Conservation (phyloP, 2,329 filamentous ascomycete genomes). For the Phialocephala sp. region DNA sequence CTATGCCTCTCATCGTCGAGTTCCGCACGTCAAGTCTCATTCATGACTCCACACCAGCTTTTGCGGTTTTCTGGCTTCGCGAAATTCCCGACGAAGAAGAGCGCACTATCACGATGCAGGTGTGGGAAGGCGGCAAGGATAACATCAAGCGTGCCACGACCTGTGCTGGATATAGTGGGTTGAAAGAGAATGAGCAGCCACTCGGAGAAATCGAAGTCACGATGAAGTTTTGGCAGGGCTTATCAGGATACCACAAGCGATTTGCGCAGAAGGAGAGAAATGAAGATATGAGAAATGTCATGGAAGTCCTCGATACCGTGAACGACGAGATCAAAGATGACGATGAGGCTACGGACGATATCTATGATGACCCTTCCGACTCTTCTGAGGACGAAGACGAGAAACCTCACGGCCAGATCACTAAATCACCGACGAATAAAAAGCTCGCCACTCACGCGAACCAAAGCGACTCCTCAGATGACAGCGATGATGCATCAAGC, state of each 20-base stretch:
- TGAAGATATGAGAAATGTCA: slow-evolving; percentile 59
- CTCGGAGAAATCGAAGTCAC: slow-evolving; percentile 63
- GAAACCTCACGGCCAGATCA: neutral
- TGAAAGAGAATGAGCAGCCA: slow-evolving; percentile 56
- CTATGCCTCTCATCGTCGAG: slow-evolving; percentile 59
- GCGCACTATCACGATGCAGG: slow-evolving; percentile 59
- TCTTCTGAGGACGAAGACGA: slow-evolving; percentile 16
- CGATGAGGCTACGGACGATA: slow-evolving; percentile 3
- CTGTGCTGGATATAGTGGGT: slow-evolving; percentile 41
- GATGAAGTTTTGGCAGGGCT: slow-evolving; percentile 64
- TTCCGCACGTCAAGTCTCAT: slow-evolving; percentile 62
- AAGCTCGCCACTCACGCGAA: slow-evolving; percentile 34
- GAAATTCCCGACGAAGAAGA: slow-evolving; percentile 73
- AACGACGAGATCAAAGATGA: slow-evolving; percentile 57
- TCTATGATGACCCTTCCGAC: slow-evolving; percentile 14
- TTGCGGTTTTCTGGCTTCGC: slow-evolving; percentile 71
- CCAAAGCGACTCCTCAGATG: slow-evolving; percentile 20
- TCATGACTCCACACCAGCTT: slow-evolving; percentile 62
- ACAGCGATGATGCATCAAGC: slow-evolving; percentile 19
- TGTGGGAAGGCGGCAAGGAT: slow-evolving; percentile 64
- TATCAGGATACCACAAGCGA: slow-evolving; percentile 52
- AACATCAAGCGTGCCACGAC: slow-evolving; percentile 61
- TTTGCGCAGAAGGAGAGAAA: slow-evolving; percentile 59
- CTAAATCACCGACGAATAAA: slow-evolving; percentile 7
- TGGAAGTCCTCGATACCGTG: slow-evolving; percentile 68